phyloP scores from a whole-genome alignment of 2,329 filamentous ascomycete species.

The Fusarium dlaminii region DNA sequence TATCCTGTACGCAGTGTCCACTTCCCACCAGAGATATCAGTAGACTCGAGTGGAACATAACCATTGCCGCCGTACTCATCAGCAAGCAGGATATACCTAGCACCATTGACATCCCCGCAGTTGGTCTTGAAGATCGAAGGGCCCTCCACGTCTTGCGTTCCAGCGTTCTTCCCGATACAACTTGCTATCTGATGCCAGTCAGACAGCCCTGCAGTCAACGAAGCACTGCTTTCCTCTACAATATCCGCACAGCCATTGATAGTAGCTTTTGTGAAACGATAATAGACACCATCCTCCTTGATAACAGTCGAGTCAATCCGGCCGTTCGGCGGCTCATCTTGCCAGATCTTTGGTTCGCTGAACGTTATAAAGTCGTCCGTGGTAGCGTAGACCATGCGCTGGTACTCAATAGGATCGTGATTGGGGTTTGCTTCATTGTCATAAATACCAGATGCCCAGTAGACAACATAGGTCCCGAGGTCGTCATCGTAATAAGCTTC shows the following conservation, averaged over 20 bases:
- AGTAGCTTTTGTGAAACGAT: slow-evolving; percentile 1
- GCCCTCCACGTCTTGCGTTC: not conserved
- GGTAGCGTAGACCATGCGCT: not conserved
- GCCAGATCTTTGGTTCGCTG: not conserved
- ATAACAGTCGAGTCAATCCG: slow-evolving; percentile 1
- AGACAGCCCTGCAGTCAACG: not conserved
- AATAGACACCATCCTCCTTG: not conserved
- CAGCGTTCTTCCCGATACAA: slow-evolving; percentile 7
- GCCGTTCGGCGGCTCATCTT: not conserved
- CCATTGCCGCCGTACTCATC: not conserved
- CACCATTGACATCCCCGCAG: not conserved
- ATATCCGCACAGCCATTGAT: not conserved
- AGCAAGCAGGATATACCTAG: not conserved
- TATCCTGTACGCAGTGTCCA: not conserved
- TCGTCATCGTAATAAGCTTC: slow-evolving; percentile 59
- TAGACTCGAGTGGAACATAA: not conserved
- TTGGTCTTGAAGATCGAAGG: slow-evolving; percentile 13
- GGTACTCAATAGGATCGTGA: not conserved
- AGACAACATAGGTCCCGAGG: slow-evolving; percentile 54
- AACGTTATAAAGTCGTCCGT: not conserved
- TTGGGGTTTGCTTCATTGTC: slow-evolving; percentile 7
- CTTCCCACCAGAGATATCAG: not conserved
- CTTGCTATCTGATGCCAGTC: not conserved
- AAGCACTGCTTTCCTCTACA: not conserved
- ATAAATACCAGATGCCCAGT: slow-evolving; percentile 58